Base-by-base conservation (phyloP, 1,284 basidiomycete species). In the Pyrrhoderma lamaoense region DNA sequence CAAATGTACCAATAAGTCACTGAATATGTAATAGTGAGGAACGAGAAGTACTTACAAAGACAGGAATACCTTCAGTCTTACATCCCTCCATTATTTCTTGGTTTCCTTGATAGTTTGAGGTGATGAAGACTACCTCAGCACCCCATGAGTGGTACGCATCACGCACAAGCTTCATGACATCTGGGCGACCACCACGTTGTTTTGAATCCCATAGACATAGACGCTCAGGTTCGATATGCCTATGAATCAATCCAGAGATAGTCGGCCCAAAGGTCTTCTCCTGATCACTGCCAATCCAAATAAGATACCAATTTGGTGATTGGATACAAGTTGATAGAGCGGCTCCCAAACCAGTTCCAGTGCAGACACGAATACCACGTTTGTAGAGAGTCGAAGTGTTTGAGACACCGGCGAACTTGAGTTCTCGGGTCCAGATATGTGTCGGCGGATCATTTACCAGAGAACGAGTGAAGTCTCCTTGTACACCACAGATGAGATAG, bases 321-420 rank as follows among this genome's bases (percentile, higher is more conserved):
- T 87, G 85, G 36, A 85, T 70, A 58, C 82, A 86, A 16, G 84
- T 88, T 16, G 85, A 80, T 31, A 87, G 73, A 2, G 82, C 84
- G 36, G 85, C 82, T 31, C 85, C 85, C 49, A 88, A 76, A 54
- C 85, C 85, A 9, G 85, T 87, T 45, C 85, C 85, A 1, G 85
- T 88, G 65, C 85, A 88, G 53, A 88, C 76, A 58, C 84, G 81
- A 56, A 88, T 77, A 19, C 85, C 85, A 56, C 85, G 79, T 54
- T 73, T 83, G 66, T 89, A 89, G 13, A 89, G 61, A 0, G 70
- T 76, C 4, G 85, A 87, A 1, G 85, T 86, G 62, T 89, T 84
- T 18, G 85, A 86, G 38, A 89, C 82, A 55, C 84, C 86, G 18
- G 85, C 86, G 58, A 88, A 80, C 82, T 87, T 87, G 38, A 86